Percentiles rank a stretch among this genome's conserved stretches.
Evolutionary conservation across 441 rosid species (phyloP).

Genomic region (Euphorbia celastroides): DNA sequence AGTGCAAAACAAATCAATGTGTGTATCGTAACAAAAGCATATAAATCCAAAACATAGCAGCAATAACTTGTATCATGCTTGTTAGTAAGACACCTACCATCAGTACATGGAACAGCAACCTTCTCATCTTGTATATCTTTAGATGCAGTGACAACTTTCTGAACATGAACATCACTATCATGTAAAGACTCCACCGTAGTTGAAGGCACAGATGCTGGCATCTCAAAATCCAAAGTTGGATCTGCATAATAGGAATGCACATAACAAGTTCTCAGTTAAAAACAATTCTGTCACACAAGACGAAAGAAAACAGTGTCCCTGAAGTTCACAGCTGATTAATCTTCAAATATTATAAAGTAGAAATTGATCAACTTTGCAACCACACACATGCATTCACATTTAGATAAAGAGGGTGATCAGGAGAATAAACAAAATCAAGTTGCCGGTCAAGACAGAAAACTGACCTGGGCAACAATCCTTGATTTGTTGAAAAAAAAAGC

Average conservation of each 20-base stretch:
- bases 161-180: conserved; percentile 19
- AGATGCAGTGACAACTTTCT: conserved; percentile 19
- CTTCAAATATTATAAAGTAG: background rate
- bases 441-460: background rate
- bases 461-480: background rate
- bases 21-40: conserved; percentile 5
- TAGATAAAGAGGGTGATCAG: background rate
- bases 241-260: conserved; percentile 18
- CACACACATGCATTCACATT: background rate
- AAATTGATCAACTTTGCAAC: background rate
- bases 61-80: background rate
- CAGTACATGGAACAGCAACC: conserved; percentile 17
- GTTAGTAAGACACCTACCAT: conserved; percentile 23
- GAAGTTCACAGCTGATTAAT: background rate
- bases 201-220: conserved; percentile 19
- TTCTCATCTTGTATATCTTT: conserved; percentile 22
- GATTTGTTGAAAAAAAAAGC: background rate
- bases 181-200: conserved; percentile 14
- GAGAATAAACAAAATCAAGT: background rate
- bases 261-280: background rate
- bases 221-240: conserved; percentile 17
- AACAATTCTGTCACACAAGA: background rate
- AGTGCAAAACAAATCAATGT: conserved; percentile 22
- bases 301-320: background rate
- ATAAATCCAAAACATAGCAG: background rate